Conservation (phyloP, 768 basidiomycete species). For the Suillus paluster region DNA sequence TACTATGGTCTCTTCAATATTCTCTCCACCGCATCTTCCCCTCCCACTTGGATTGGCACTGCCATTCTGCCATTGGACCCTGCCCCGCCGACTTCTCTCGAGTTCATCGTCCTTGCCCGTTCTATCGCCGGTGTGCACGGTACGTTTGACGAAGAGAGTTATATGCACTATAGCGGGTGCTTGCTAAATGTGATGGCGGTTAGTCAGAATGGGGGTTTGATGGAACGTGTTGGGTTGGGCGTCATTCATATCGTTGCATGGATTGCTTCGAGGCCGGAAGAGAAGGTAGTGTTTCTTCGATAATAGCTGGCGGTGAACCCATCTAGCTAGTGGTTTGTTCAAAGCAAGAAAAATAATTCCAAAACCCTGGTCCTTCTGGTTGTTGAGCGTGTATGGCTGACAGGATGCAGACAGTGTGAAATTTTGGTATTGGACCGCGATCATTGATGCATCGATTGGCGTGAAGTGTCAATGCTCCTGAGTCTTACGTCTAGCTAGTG, state of each 20-base stretch:
- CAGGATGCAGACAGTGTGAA: neutral
- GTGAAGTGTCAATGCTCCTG: too few relatives aligned
- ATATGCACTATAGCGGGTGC: slow-evolving; percentile 18
- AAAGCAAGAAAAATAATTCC: neutral
- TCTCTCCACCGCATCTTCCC: neutral
- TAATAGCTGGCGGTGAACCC: neutral
- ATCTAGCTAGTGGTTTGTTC: neutral
- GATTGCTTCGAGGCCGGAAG: slow-evolving; percentile 5
- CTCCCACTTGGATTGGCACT: slow-evolving; percentile 13
- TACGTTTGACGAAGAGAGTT: slow-evolving; percentile 13
- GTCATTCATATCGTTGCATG: slow-evolving; percentile 24
- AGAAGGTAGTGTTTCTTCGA: slow-evolving; percentile 2
- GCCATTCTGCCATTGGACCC: slow-evolving; percentile 21
- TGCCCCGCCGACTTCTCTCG: slow-evolving; percentile 11
- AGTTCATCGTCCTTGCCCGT: slow-evolving; percentile 26
- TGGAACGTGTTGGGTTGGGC: slow-evolving; percentile 28
- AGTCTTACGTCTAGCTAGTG: neutral
- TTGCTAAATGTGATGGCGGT: slow-evolving; percentile 28
- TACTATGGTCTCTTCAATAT: slow-evolving; percentile 20
- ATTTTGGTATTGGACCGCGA: too few relatives aligned
- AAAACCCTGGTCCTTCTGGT: neutral
- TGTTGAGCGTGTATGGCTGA: neutral
- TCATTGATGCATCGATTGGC: too few relatives aligned
- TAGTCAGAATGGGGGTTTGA: slow-evolving; percentile 4
- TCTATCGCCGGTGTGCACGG: slow-evolving; percentile 2